Percentiles rank a stretch among this genome's conserved stretches.
Conservation (phyloP, 495 filamentous ascomycete species). For the Arthonia radiata region DNA sequence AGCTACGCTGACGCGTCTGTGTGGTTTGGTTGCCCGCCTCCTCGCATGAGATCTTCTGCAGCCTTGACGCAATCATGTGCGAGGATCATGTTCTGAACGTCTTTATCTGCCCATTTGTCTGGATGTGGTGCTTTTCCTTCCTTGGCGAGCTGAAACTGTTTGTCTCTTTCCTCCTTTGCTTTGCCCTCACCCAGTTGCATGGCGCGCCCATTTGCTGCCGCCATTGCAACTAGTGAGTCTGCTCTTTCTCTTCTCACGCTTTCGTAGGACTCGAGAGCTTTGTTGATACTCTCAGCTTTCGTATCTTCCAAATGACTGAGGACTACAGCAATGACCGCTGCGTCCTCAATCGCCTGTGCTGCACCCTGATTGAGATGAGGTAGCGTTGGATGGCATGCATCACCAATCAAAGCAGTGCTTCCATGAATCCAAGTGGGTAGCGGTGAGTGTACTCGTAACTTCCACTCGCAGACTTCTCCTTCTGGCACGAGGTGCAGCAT, state of each 20-base stretch:
- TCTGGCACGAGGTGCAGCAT: slow-evolving; percentile 61
- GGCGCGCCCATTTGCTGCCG: slow-evolving; percentile 36
- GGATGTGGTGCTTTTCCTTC: slow-evolving; percentile 33
- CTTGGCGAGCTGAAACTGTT: slow-evolving; percentile 37
- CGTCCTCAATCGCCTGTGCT: slow-evolving; percentile 31
- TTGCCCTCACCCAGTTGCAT: slow-evolving; percentile 53
- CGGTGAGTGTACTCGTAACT: slow-evolving; percentile 42
- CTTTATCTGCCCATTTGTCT: slow-evolving; percentile 63
- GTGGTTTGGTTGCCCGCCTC: too few relatives aligned
- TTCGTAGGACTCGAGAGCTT: slow-evolving; percentile 47
- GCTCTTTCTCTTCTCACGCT: slow-evolving; percentile 44
- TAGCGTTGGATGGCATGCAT: slow-evolving; percentile 45
- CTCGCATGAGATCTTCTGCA: too few relatives aligned
- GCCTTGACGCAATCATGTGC: too few relatives aligned
- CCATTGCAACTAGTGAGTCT: slow-evolving; percentile 42
- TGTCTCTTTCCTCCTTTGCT: slow-evolving; percentile 52
- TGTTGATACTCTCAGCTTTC: slow-evolving; percentile 29
- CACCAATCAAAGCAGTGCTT: slow-evolving; percentile 38
- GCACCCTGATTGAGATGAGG: slow-evolving; percentile 34
- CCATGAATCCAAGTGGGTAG: slow-evolving; percentile 47
- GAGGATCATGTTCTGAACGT: slow-evolving; percentile 57
- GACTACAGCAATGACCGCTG: slow-evolving; percentile 41
- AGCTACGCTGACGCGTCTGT: too few relatives aligned
- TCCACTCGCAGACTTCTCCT: slow-evolving; percentile 62
- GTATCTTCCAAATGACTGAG: slow-evolving; percentile 29